Evolutionary conservation across 352 stramenopile genomes (phyloP), one percentile per base, ranked within the genome.

Genomic region (Elongisporangium senticosum): DNA sequence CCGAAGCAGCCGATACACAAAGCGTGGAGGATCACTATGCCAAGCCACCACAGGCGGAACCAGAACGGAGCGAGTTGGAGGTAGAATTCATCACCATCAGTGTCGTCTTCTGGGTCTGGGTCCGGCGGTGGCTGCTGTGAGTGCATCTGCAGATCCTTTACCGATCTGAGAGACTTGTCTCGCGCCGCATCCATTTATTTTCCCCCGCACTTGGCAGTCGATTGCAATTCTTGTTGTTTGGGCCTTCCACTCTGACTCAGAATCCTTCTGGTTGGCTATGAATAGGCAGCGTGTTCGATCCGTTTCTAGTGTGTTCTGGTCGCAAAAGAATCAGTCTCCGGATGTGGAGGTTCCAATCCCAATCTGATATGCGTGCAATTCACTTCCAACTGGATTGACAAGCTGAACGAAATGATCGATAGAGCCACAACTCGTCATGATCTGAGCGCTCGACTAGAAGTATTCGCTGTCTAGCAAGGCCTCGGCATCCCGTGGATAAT

Each of bases 41-140:
- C 63, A 13, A 65, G 15, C 63, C 63, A 69, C 26, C 62, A 62
- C 17, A 55, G 22, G 6, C 62, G 52, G 15, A 61, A 61, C 33
- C 33, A 43, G 11, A 43, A 43, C 11, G 33, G 33, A 7, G 33
- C 33, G 33, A 43, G 1, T 17, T 43, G 33, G 33, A 43, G 10
- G 4, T 43, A 43, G 33, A 43, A 43, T 17, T 43, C 33, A 43
- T 43, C 33, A 15, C 13, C 13, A 10, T 43, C 33, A 17, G 7
- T 0, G 8, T 43, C 33, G 1, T 43, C 33, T 2, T 43, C 33
- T 17, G 33, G 33, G 2, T 43, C 33, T 43, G 11, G 11, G 1
- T 43, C 10, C 11, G 10, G 33, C 33, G 33, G 33, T 17, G 33
- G 33, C 11, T 43, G 33, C 33, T 43, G 33, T 17, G 33, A 43